These are phyloP conservation scores for Phytophthora ramorum DNA, from an alignment of 352 stramenopile species.

Conservation along the genomic window DNA sequence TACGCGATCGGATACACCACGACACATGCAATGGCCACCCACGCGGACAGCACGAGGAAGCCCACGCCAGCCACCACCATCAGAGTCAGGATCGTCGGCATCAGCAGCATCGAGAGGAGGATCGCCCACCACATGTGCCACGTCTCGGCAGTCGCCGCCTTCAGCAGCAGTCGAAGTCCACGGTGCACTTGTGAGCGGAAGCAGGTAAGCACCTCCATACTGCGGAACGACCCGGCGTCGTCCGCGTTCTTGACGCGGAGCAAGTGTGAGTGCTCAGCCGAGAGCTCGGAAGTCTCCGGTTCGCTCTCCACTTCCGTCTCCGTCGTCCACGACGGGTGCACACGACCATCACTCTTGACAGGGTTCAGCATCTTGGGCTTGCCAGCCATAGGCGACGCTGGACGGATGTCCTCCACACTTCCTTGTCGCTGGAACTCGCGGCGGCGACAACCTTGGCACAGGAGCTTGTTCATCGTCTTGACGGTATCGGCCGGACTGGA, in stretches of 20 bases:
- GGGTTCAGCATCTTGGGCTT: conserved; percentile 4
- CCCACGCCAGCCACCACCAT: conserved; percentile 23
- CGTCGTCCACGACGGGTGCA: conserved; percentile 5
- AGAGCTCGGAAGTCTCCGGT: conserved; percentile 1
- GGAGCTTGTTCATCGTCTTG: conserved; percentile 1
- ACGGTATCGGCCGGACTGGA: not conserved
- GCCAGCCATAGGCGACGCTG: conserved; percentile 17
- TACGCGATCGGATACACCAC: conserved; percentile 28
- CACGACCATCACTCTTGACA: conserved; percentile 4
- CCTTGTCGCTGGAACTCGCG: conserved; percentile 13
- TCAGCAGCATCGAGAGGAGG: conserved; percentile 26
- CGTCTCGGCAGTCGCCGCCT: conserved; percentile 23
- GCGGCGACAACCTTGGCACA: conserved; percentile 23
- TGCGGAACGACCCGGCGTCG: conserved; percentile 20
- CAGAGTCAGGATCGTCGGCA: conserved; percentile 26
- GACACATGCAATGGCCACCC: conserved; percentile 7
- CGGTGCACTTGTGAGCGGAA: conserved; percentile 30
- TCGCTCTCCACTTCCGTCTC: conserved; percentile 14
- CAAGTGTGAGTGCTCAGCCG: not conserved
- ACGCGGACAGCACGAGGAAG: conserved; percentile 32
- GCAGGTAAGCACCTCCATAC: conserved; percentile 35
- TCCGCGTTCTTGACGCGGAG: conserved; percentile 1
- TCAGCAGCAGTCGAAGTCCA: conserved; percentile 26
- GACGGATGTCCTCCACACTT: conserved; percentile 29
- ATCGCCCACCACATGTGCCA: conserved; percentile 35